Evolutionary conservation across 768 basidiomycete species (phyloP).

Genomic region (Peribolospora baueri): DNA sequence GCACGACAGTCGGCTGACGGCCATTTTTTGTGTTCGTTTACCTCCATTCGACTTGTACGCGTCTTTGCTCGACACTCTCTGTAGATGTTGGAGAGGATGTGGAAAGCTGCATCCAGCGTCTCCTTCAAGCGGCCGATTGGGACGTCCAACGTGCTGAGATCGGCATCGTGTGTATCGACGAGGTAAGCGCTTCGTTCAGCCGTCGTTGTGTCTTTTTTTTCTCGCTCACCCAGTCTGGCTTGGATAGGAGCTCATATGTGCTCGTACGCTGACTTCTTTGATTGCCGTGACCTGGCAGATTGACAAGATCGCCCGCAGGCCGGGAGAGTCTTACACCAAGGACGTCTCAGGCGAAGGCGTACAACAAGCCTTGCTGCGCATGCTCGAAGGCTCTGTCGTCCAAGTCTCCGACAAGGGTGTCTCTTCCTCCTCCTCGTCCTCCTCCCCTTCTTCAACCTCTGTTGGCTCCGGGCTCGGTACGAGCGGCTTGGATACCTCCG

Average conservation of each 20-base stretch:
- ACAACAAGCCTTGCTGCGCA: constrained; percentile 59
- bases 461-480: background rate
- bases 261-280: too few relatives aligned
- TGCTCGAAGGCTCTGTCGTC: constrained; percentile 78
- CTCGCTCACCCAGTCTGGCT: too few relatives aligned
- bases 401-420: background rate
- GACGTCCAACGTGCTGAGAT: constrained; percentile 60
- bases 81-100: constrained; percentile 90
- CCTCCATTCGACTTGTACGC: background rate
- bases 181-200: constrained; percentile 16
- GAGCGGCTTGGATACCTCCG: too few relatives aligned
- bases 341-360: constrained; percentile 94
- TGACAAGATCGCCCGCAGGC: constrained; percentile 52
- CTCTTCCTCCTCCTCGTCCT: background rate
- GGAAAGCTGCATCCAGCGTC: constrained; percentile 63
- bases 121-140: constrained; percentile 74
- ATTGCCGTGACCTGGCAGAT: constrained; percentile 18
- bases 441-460: background rate
- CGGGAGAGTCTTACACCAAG: constrained; percentile 29
- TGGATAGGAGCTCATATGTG: too few relatives aligned
- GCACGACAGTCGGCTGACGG: background rate
- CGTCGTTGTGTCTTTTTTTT: too few relatives aligned
- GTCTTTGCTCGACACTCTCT: background rate
- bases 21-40: too few relatives aligned
- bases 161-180: constrained; percentile 91